Base-by-base conservation (phyloP, 768 basidiomycete species). In the Boletus reticuloceps region DNA sequence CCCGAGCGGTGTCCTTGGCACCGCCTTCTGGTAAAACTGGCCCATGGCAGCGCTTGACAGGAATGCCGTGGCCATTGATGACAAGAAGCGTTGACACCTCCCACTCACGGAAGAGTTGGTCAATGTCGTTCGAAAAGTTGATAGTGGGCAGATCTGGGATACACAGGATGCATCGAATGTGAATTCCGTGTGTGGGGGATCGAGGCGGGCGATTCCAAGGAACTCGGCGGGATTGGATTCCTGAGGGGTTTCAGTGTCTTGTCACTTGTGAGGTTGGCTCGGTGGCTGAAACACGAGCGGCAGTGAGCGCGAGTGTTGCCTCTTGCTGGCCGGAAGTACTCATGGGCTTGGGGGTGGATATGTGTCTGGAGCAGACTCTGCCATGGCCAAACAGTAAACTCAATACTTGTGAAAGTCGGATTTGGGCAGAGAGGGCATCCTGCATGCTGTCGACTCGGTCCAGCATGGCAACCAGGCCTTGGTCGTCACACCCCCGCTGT, bases 21-120 rank as follows among this genome's bases (percentile, higher is more conserved):
- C 58, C 1, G 43, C 39, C 38, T 58, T 62, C 32, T 41, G 3
- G 19, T 41, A 41, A 41, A 41, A 41, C 40, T 41, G 40, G 6
- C 19, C 46, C 66, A 1, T 20, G 20, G 20, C 62, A 65, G 51
- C 60, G 52, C 27, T 62, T 58, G 47, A 67, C 19, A 0, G 60
- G 57, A 20, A 47, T 53, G 1, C 45, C 29, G 9, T 31, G 52
- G 1, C 52, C 44, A 27, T 47, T 46, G 52, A 53, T 16, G 9
- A 34, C 3, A 13, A 53, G 38, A 1, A 53, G 45, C 2, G 29
- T 22, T 5, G 6, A 53, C 4, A 6, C 10, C 17, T 47, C 45
- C 29, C 52, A 53, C 34, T 55, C 36, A 12, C 29, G 19, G 10
- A 42, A 55, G 10, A 45, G 47, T 3, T 13, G 7, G 22, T 44